phyloP scores from a whole-genome alignment of 345 rosid genomes.

The Citrus mangshanensis region DNA sequence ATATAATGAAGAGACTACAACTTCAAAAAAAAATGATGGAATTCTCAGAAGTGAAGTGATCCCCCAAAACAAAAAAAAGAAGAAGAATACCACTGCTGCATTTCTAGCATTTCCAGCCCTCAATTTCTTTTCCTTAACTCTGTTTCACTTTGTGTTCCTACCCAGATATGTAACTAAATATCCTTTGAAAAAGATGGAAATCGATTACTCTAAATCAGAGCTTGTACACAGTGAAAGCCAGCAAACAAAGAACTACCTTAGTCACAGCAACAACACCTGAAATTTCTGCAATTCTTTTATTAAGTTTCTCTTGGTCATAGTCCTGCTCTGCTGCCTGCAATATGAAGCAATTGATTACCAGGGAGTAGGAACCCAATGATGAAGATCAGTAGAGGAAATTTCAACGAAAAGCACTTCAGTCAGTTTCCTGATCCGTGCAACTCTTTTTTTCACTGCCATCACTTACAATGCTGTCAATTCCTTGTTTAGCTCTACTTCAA shows the following conservation, averaged over 20 bases:
- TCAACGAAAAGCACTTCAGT: too few species aligned
- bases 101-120: slow-evolving; percentile 32
- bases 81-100: slow-evolving; percentile 24
- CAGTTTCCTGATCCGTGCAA: too few species aligned
- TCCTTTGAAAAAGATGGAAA: background rate
- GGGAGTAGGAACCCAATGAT: too few species aligned
- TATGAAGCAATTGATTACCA: too few species aligned
- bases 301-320: slow-evolving; percentile 23
- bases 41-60: too few species aligned
- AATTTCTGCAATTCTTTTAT: background rate
- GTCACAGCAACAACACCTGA: background rate
- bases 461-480: too few species aligned
- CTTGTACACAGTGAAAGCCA: background rate
- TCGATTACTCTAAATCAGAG: background rate
- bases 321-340: slow-evolving; percentile 30
- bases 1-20: background rate
- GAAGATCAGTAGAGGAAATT: too few species aligned
- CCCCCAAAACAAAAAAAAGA: too few species aligned
- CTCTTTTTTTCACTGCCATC: too few species aligned
- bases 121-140: slow-evolving; percentile 10
- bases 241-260: background rate
- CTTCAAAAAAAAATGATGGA: background rate
- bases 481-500: too few species aligned
- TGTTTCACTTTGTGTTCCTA: background rate
- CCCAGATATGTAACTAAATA: background rate